Base-by-base conservation (phyloP, 1,139 yeast species). In the Suhomyces terraborum region DNA sequence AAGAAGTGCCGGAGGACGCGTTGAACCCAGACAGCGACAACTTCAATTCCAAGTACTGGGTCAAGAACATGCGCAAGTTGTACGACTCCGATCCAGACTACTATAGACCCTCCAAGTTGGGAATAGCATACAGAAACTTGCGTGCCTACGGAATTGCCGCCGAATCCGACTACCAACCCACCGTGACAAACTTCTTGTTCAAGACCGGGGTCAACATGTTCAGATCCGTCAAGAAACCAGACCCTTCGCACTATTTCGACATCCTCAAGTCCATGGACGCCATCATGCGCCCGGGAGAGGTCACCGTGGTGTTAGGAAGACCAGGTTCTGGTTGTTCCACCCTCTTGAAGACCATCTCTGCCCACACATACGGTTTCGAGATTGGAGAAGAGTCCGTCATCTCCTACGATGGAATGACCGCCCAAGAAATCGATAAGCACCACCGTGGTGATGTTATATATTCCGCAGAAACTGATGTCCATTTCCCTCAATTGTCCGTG, bases 291-390 rank as follows among this genome's bases (percentile, higher is more conserved):
- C 85, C 93, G 0, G 91, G 95, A 41, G 87, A 84, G 53, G 69
- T 86, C 40, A 77, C 87, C 4, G 88, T 86, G 36, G 94, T 85
- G 1, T 64, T 85, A 29, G 94, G 94, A 32, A 77, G 91, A 59
- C 94, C 94, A 0, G 94, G 94, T 55, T 79, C 91, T 20, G 95
- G 95, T 44, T 87, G 95, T 62, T 77, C 95, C 2, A 85, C 95
- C 1, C 73, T 85, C 38, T 65, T 87, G 53, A 85, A 84, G 54
- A 75, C 93, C 0, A 73, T 86, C 45, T 77, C 91, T 7, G 64
- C 84, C 25, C 80, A 82, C 49, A 84, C 91, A 4, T 80, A 83
- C 57, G 95, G 94, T 36, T 86, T 84, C 59, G 64, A 78, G 32
- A 55, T 85, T 32, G 80, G 73, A 40, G 63, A 70, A 32, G 76